Conservation (phyloP, 495 filamentous ascomycete species). For the Saxispiralis lemnorum region DNA sequence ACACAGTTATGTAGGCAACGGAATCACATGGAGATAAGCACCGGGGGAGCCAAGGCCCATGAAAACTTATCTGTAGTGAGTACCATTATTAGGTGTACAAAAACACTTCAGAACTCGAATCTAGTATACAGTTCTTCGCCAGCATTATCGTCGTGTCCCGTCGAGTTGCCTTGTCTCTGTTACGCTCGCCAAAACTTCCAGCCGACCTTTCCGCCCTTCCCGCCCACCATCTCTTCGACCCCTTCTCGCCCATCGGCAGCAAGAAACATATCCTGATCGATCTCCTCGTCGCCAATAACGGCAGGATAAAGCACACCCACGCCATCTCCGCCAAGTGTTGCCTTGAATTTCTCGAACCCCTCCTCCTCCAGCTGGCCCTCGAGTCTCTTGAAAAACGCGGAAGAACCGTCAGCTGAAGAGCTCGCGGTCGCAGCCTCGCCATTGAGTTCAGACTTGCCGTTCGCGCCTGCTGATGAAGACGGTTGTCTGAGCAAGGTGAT, state of each 20-base stretch:
- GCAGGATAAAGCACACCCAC: slow-evolving; percentile 88
- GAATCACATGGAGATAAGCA: too few relatives aligned
- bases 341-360: slow-evolving; percentile 66
- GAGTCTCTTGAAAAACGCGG: slow-evolving; percentile 33
- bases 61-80: too few relatives aligned
- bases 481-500: slow-evolving; percentile 58
- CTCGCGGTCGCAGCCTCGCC: slow-evolving; percentile 9
- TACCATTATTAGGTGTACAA: too few relatives aligned
- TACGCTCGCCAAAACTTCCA: slow-evolving; percentile 74
- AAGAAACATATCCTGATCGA: slow-evolving; percentile 82
- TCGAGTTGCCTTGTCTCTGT: too few relatives aligned
- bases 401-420: neutral
- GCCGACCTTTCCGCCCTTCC: slow-evolving; percentile 47
- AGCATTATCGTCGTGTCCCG: too few relatives aligned
- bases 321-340: slow-evolving; percentile 76
- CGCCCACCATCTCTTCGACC: slow-evolving; percentile 45
- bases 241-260: slow-evolving; percentile 62
- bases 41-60: too few relatives aligned
- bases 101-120: neutral
- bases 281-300: slow-evolving; percentile 69
- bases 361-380: slow-evolving; percentile 52
- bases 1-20: too few relatives aligned
- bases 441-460: neutral
- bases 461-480: slow-evolving; percentile 16
- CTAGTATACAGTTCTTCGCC: neutral